Base-by-base conservation (phyloP, 768 basidiomycete species). In the Podaxis carcinomalis region DNA sequence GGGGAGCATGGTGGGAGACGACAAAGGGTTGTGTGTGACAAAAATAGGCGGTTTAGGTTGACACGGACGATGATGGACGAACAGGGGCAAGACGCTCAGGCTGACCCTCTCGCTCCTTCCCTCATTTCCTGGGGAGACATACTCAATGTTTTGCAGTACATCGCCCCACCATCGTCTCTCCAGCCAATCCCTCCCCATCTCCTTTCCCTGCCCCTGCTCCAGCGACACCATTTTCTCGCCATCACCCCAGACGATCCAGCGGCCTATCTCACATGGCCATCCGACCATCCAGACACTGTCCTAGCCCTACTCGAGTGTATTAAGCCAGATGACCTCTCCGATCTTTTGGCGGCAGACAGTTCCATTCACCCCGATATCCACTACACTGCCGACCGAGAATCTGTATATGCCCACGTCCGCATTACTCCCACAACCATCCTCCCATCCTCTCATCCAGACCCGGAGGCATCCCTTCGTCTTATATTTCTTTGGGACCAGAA, bases 181-280 rank as follows among this genome's bases (percentile, higher is more conserved):
- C 70, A 49, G 32, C 53, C 39, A 9, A n/a, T 92, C 40, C 88
- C 89, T 0, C 74, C 78, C 0, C 80, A 87, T 69, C 78, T 90
- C 51, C 65, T 91, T 60, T 89, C 88, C 1, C 70, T 70, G 4
- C 74, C 83, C 19, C 81, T 90, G 35, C 75, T 77, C 2, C 84
- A 89, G 69, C 78, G 89, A 39, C 89, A 90, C 68, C 81, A 77
- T 66, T 87, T 88, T 71, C 83, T 92, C 51, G 67, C 73, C 19
- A 74, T 91, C 59, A 70, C 78, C 27, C 77, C 82, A 7, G 74
- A 82, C 25, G 72, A 82, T 64, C 75, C 82, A 7, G 64, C 71
- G 36, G 75, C 81, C 2, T 92, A 92, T 69, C 77, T 92, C 49
- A 81, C 81, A 65, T 92, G 90, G 90, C 87, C 90, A 9, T 76